Percentiles rank a stretch among this genome's conserved stretches.
These are phyloP conservation scores for Monascus ruber DNA, from an alignment of 2,329 filamentous ascomycete species.

Conservation along the genomic window DNA sequence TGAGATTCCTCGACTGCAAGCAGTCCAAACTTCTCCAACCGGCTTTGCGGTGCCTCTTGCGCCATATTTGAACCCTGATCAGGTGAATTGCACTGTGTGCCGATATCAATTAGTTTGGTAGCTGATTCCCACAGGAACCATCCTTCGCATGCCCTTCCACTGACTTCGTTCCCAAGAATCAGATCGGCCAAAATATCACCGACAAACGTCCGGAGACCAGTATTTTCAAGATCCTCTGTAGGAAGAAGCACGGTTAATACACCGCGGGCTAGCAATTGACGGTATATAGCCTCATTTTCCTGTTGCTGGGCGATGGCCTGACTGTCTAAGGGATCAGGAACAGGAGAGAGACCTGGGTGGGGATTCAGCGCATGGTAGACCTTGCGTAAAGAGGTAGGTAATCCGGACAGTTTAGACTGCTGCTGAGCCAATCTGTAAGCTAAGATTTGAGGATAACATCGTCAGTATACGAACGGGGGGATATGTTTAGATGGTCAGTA, in stretches of 20 bases:
- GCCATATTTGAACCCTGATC: constrained; percentile 18
- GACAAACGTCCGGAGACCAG: constrained; percentile 70
- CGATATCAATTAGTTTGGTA: constrained; percentile 53
- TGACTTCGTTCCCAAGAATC: constrained; percentile 71
- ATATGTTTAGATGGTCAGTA: neutral
- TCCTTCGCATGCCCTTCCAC: constrained; percentile 70
- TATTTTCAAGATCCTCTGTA: constrained; percentile 83
- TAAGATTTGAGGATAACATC: constrained; percentile 23
- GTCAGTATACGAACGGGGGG: constrained; percentile 10
- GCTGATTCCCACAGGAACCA: constrained; percentile 83
- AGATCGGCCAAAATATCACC: constrained; percentile 82
- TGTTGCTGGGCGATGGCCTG: constrained; percentile 49
- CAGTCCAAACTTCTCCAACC: constrained; percentile 47
- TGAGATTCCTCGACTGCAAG: constrained; percentile 29
- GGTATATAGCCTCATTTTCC: constrained; percentile 71
- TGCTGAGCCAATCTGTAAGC: constrained; percentile 61
- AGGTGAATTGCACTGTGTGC: constrained; percentile 18
- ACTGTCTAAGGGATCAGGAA: constrained; percentile 48
- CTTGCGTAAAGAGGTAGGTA: constrained; percentile 51
- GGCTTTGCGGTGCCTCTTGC: constrained; percentile 24
- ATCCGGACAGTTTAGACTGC: constrained; percentile 45
- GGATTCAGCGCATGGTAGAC: constrained; percentile 79
- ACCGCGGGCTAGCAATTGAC: constrained; percentile 75
- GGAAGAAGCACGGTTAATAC: constrained; percentile 74
- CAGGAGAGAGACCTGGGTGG: constrained; percentile 66